These are phyloP conservation scores for Trichosporon sp. DNA, from an alignment of 1,284 basidiomycete genomes.

Conservation along the genomic window DNA sequence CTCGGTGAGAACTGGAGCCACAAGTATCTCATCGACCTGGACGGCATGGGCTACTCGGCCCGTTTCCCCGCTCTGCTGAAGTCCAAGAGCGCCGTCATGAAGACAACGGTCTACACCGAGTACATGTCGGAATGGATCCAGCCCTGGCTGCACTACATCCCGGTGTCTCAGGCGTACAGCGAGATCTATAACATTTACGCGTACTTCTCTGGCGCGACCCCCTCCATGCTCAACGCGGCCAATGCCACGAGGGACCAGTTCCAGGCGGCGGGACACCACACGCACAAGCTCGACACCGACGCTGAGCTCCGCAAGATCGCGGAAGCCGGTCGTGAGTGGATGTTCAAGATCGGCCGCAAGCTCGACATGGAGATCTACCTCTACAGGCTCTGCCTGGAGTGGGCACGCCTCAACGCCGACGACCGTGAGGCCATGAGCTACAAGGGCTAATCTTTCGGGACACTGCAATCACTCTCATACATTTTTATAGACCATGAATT, in stretches of 20 bases:
- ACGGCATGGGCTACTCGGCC: conserved; percentile 92
- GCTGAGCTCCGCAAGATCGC: conserved; percentile 72
- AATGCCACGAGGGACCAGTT: conserved; percentile 48
- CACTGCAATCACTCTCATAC: not conserved
- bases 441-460: conserved; percentile 16
- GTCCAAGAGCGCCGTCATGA: conserved; percentile 76
- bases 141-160: conserved; percentile 79
- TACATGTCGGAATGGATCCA: conserved; percentile 65
- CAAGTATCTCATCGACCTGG: conserved; percentile 86
- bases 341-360: conserved; percentile 68
- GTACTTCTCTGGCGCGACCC: conserved; percentile 78
- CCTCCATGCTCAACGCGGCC: conserved; percentile 57
- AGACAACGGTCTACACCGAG: conserved; percentile 83
- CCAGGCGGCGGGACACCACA: conserved; percentile 45
- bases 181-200: conserved; percentile 89
- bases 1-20: conserved; percentile 84
- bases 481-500: not conserved
- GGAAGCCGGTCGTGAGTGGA: conserved; percentile 82
- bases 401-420: conserved; percentile 75
- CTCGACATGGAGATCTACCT: conserved; percentile 86
- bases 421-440: conserved; percentile 66
- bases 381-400: conserved; percentile 84
- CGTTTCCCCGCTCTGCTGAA: conserved; percentile 70
- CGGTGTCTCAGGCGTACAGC: conserved; percentile 73
- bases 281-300: conserved; percentile 61